Percentiles rank a stretch among this genome's conserved stretches.
These are phyloP conservation scores for Gnomoniopsis smithogilvyi DNA, from an alignment of 2,329 filamentous ascomycete genomes.

Conservation along the genomic window DNA sequence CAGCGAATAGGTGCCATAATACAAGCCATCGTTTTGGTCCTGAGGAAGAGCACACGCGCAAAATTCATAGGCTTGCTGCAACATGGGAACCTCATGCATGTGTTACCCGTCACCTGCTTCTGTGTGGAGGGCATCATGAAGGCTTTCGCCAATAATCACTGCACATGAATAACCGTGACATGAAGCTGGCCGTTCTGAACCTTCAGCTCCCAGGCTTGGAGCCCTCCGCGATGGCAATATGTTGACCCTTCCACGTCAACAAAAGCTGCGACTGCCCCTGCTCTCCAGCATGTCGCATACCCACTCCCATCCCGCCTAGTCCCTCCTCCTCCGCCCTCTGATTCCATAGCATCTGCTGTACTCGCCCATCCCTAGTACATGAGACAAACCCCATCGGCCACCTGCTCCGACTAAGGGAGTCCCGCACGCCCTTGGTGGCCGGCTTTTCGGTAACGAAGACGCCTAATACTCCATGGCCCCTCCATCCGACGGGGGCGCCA, in stretches of 20 bases:
- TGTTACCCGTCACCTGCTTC: too few relatives aligned
- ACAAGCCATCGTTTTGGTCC: too few relatives aligned
- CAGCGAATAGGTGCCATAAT: too few relatives aligned
- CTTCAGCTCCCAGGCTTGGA: background rate
- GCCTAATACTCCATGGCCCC: slow-evolving; percentile 61
- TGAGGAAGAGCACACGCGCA: too few relatives aligned
- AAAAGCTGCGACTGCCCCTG: slow-evolving; percentile 39
- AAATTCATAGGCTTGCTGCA: too few relatives aligned
- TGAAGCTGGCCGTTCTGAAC: background rate
- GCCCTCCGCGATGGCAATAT: slow-evolving; percentile 25
- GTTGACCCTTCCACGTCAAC: slow-evolving; percentile 49
- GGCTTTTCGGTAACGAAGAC: slow-evolving; percentile 66
- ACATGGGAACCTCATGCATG: too few relatives aligned
- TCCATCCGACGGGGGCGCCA: slow-evolving; percentile 71
- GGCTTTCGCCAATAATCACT: too few relatives aligned
- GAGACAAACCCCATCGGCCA: slow-evolving; percentile 72
- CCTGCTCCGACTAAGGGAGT: slow-evolving; percentile 63
- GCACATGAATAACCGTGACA: background rate
- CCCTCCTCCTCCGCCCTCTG: slow-evolving; percentile 57
- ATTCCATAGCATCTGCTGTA: slow-evolving; percentile 75
- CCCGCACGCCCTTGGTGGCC: slow-evolving; percentile 75
- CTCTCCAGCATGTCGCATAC: slow-evolving; percentile 36
- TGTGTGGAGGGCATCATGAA: too few relatives aligned
- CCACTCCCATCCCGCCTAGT: slow-evolving; percentile 57
- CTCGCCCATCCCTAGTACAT: slow-evolving; percentile 52